Evolutionary conservation across 2,329 filamentous ascomycete genomes (phyloP), one percentile per base, ranked within the genome.

Genomic region (Colletotrichum euphorbiae): DNA sequence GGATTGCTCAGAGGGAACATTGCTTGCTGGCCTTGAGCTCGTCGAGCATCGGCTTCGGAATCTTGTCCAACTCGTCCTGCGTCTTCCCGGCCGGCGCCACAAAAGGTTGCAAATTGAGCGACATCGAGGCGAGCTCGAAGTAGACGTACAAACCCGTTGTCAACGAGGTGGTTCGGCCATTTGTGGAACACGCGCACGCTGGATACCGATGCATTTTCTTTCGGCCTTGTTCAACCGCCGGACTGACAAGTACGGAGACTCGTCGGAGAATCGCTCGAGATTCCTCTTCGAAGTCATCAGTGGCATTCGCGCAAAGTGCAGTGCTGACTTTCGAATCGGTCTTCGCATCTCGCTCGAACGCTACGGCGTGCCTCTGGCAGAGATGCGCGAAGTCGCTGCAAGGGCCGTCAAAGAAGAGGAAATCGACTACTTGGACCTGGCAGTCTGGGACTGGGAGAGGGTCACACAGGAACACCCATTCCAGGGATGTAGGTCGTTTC

Each of bases 221-320:
- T 54, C 50, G 3, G n/a, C 50, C 15, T n/a, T 15, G 13, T 15
- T 54, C 31, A 54, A 38, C 11, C 31, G 17, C n/a, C 15, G 31
- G 13, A 54, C 9, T 17, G 50, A 54, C 31, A 54, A 38, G 3
- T 52, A 52, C 5, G 50, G 50, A n/a, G 50, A 31, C n/a, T 54
- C 77, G 13, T 76, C 87, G 3, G 80, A 85, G 61, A 88, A 87
- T 63, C 77, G 87, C 1, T 83, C 82, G n/a, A 80, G 85, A 11
- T 54, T 54, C 0, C 50, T 38, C 31, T 54, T 54, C 31, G 31
- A 54, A 38, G 31, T 54, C 31, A 54, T 54, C 0, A 15, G 31
- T 6, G 50, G 50, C 31, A 52, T 52, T 17, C 50, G 31, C 0
- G 15, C 1, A 13, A 54, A 54, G 2, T 54, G 50, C 31, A 54